Conservation (phyloP, 169 alveolate species). For the Neospora caninum region DNA sequence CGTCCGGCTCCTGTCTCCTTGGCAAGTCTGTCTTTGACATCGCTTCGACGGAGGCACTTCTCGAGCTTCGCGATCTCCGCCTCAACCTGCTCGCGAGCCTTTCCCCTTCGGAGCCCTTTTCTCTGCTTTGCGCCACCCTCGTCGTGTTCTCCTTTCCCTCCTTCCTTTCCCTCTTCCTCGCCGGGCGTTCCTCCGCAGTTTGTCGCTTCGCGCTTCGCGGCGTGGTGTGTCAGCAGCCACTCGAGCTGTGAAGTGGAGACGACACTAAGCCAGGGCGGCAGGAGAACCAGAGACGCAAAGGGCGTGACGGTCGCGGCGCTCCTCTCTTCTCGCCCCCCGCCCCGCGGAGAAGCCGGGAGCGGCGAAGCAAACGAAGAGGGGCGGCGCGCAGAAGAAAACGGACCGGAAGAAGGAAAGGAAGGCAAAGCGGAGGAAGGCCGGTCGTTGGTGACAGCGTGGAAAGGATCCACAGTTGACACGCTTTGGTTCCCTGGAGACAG, state of each 20-base stretch:
- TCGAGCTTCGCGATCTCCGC: background rate
- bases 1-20: background rate
- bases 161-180: background rate
- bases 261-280: conserved; percentile 22
- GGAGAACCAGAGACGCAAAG: background rate
- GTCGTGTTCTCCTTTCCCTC: background rate
- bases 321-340: background rate
- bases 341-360: no score
- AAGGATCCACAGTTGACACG: no score
- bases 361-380: background rate
- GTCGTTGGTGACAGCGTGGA: no score
- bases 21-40: background rate
- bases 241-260: background rate
- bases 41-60: background rate
- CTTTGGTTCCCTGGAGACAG: no score
- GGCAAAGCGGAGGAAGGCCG: background rate
- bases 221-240: background rate
- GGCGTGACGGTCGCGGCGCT: background rate
- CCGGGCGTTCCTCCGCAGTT: background rate
- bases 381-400: background rate
- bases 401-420: background rate
- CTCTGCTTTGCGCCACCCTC: background rate
- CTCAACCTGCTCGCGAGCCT: background rate
- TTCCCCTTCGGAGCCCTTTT: background rate
- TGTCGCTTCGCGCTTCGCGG: background rate